phyloP scores from a whole-genome alignment of 2,329 filamentous ascomycete genomes.

The Pseudogymnoascus sp. region DNA sequence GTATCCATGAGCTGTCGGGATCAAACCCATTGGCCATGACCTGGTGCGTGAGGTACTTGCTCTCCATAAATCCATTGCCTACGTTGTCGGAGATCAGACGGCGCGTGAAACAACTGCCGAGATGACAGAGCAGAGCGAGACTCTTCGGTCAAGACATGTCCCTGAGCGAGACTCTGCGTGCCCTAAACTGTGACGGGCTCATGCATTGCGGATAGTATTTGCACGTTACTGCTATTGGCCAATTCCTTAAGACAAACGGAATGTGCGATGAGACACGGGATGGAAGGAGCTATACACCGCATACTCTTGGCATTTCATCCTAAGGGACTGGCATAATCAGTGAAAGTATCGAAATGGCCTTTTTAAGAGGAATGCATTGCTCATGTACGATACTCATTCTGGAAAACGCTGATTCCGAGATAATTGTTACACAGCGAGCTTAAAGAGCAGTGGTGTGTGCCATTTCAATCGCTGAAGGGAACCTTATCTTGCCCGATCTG shows the following conservation, averaged over 20 bases:
- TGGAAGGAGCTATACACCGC: not conserved
- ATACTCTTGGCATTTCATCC: not conserved
- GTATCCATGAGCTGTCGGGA: slow-evolving; percentile 13
- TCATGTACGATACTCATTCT: not conserved
- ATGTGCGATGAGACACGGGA: not conserved
- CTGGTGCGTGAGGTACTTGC: slow-evolving; percentile 7
- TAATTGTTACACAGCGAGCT: not conserved
- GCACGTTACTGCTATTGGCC: not conserved
- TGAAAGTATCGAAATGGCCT: not conserved
- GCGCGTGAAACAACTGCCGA: not conserved
- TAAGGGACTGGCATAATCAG: slow-evolving; percentile 1
- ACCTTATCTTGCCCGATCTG: not conserved
- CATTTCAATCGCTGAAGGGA: not conserved
- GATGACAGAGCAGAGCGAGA: not conserved
- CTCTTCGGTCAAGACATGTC: not conserved
- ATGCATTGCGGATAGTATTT: not conserved
- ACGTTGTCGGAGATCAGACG: not conserved
- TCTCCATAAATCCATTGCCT: slow-evolving; percentile 12
- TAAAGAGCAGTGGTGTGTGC: not conserved
- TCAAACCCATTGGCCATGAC: slow-evolving; percentile 14
- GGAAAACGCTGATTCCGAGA: not conserved
- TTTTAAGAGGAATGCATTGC: not conserved
- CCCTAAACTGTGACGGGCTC: not conserved
- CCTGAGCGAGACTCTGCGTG: not conserved
- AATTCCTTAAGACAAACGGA: not conserved